Conservation (phyloP, 2,329 filamentous ascomycete species). For the Pestalotiopsis sp. region DNA sequence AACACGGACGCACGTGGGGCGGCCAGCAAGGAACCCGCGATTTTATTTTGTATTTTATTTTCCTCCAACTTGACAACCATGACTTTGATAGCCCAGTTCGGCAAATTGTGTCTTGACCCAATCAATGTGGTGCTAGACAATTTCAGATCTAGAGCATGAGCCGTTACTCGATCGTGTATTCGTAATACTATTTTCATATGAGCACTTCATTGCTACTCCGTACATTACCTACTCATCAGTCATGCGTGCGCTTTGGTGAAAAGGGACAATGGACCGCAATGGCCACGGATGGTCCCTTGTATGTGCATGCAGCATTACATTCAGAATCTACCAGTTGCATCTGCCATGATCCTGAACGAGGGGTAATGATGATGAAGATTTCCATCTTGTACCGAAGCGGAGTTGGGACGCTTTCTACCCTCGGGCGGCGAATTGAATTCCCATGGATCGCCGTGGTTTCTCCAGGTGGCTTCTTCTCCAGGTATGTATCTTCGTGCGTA, state of each 20-base stretch:
- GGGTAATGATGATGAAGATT: background rate
- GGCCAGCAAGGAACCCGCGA: background rate
- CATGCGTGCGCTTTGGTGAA: background rate
- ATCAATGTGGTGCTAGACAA: background rate
- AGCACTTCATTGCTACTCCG: too few species aligned
- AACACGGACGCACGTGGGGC: background rate
- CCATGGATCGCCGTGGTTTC: background rate
- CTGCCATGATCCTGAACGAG: background rate
- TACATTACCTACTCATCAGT: background rate
- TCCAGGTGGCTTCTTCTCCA: background rate
- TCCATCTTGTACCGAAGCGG: background rate
- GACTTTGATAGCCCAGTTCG: background rate
- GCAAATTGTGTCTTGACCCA: background rate
- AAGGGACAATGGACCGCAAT: background rate
- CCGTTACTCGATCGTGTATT: background rate
- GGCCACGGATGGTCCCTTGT: background rate
- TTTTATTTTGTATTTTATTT: background rate
- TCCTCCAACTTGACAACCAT: background rate
- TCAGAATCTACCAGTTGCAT: background rate
- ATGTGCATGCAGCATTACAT: background rate
- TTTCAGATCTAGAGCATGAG: background rate
- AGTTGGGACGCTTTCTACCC: background rate
- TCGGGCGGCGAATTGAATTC: background rate
- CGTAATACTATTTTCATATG: too few species aligned
- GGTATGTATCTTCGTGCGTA: too few species aligned